Percentiles rank a stretch among this genome's conserved stretches.
phyloP scores from a whole-genome alignment of 345 rosid species.

The Eucalyptus shirleyi region DNA sequence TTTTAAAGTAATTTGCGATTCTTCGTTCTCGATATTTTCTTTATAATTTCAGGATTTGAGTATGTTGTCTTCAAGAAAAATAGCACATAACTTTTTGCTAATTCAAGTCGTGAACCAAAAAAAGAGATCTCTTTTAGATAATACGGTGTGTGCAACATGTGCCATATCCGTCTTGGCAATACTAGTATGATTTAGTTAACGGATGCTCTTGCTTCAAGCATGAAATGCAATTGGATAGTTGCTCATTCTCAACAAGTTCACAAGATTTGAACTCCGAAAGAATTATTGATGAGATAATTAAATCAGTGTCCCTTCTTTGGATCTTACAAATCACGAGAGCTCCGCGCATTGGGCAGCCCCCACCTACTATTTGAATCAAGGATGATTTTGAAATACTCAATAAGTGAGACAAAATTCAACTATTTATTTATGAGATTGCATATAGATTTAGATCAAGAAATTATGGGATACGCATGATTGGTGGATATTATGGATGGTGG shows the following conservation, averaged over 20 bases:
- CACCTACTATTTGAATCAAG: neutral
- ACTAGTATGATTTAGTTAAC: neutral
- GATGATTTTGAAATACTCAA: neutral
- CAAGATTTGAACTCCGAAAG: neutral
- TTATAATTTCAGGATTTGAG: neutral
- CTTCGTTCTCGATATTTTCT: neutral
- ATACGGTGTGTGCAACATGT: neutral
- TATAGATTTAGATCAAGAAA: neutral
- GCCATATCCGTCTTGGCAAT: neutral
- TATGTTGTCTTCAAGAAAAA: neutral
- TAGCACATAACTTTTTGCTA: neutral
- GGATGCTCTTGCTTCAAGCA: neutral
- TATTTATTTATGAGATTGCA: neutral
- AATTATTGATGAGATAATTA: neutral
- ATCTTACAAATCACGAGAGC: neutral
- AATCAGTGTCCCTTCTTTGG: neutral
- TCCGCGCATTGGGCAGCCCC: neutral
- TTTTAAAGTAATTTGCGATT: neutral
- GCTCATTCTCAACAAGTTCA: neutral
- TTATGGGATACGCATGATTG: neutral
- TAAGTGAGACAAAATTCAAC: neutral
- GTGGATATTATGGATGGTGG: neutral
- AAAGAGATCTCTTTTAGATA: neutral
- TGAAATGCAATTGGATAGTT: neutral
- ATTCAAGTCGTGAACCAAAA: neutral